Conservation (phyloP, 2,329 filamentous ascomycete genomes). For the Microsporum audouinii region DNA sequence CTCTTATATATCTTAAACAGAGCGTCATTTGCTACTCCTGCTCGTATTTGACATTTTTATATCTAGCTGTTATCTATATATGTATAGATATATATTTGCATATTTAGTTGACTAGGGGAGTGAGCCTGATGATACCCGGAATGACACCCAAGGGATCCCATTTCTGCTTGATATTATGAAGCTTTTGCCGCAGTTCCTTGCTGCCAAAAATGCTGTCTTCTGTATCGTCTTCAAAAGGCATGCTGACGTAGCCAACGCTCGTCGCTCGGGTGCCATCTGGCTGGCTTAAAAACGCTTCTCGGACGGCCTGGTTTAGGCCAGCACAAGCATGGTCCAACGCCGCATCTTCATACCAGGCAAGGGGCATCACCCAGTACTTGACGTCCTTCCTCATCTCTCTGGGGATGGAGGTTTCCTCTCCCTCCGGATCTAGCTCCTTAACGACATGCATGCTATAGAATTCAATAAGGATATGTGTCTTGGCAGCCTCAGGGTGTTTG, state of each 20-base stretch:
- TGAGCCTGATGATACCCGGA: neutral
- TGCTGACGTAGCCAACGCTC: neutral
- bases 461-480: neutral
- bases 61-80: no score
- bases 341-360: neutral
- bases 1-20: no score
- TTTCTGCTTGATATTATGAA: neutral
- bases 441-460: neutral
- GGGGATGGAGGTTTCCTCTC: neutral
- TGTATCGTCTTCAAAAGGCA: neutral
- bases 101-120: no score
- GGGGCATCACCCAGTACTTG: slow-evolving; percentile 8
- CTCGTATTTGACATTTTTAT: no score
- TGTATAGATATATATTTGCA: no score
- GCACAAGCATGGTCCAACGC: neutral
- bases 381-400: neutral
- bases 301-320: neutral
- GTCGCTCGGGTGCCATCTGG: neutral
- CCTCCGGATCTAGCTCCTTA: neutral
- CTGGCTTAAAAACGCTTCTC: neutral
- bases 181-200: neutral
- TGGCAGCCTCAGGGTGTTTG: neutral
- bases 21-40: no score
- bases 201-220: neutral
- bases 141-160: neutral